Conservation (phyloP, 768 basidiomycete genomes). For the Amyloporia xantha region DNA sequence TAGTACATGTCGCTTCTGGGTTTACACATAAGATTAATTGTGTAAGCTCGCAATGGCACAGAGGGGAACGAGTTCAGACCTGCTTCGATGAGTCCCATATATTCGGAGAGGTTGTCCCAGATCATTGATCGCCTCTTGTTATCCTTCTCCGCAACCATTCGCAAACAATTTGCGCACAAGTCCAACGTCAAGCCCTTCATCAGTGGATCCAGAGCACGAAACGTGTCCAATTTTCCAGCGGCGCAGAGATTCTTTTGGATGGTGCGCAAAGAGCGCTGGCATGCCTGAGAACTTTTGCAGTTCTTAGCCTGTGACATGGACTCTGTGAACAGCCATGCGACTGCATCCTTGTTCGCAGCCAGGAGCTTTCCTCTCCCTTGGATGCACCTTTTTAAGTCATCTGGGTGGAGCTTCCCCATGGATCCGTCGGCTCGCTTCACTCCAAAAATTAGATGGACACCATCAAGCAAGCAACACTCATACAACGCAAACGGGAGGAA, state of each 20-base stretch:
- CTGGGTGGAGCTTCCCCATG: neutral
- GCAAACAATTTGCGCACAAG: neutral
- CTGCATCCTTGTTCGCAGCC: neutral
- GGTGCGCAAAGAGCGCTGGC: too few relatives aligned
- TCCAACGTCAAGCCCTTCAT: neutral
- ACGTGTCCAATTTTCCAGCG: too few relatives aligned
- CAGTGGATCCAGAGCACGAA: too few relatives aligned
- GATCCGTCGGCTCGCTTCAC: neutral
- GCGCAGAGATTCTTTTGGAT: too few relatives aligned
- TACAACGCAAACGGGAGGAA: constrained; percentile 10
- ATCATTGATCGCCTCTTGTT: neutral
- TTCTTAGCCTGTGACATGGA: too few relatives aligned
- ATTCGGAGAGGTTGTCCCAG: neutral
- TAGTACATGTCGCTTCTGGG: too few relatives aligned
- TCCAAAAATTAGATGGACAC: neutral
- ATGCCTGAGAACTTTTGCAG: too few relatives aligned
- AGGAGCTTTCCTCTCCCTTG: neutral
- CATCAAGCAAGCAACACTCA: constrained; percentile 1
- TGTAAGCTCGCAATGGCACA: too few relatives aligned
- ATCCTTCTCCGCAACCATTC: neutral
- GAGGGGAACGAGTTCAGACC: too few relatives aligned
- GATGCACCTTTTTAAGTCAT: constrained; percentile 1
- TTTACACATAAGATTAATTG: too few relatives aligned
- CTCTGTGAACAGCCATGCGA: too few relatives aligned
- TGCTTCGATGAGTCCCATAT: neutral